These are phyloP conservation scores for Mycena crocata DNA, from an alignment of 768 basidiomycete species.

Conservation along the genomic window DNA sequence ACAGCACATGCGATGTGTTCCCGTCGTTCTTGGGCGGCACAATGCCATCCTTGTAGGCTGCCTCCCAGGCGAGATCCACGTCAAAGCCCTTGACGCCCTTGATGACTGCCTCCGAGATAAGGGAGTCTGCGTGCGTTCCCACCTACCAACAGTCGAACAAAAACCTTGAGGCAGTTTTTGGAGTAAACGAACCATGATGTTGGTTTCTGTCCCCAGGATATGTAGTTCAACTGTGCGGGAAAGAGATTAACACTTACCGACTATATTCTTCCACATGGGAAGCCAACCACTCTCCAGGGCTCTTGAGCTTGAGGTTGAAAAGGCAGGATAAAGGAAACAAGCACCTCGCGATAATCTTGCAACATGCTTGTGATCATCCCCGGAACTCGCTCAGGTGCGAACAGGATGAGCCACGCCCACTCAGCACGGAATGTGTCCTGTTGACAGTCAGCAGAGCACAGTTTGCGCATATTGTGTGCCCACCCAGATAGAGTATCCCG, in stretches of 20 bases:
- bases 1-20: conserved; percentile 56
- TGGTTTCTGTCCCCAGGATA: conserved; percentile 65
- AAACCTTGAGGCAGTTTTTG: neutral
- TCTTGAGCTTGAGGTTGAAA: neutral
- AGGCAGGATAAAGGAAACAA: neutral
- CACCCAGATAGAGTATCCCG: conserved; percentile 86
- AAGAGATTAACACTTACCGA: conserved; percentile 52
- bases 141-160: conserved; percentile 54
- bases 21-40: conserved; percentile 69
- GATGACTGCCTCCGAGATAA: conserved; percentile 76
- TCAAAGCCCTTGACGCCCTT: conserved; percentile 77
- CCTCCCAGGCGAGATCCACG: conserved; percentile 73
- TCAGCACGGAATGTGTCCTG: conserved; percentile 84
- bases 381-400: conserved; percentile 81
- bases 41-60: conserved; percentile 79
- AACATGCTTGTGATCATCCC: conserved; percentile 86
- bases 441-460: neutral
- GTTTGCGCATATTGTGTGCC: conserved; percentile 22
- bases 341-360: conserved; percentile 77
- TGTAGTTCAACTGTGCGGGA: neutral
- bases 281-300: conserved; percentile 80
- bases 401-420: conserved; percentile 83
- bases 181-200: conserved; percentile 72
- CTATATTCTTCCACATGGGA: conserved; percentile 92
- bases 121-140: conserved; percentile 83